These are phyloP conservation scores for Fusarium sp. DNA, from an alignment of 2,329 filamentous ascomycete species.

Conservation along the genomic window DNA sequence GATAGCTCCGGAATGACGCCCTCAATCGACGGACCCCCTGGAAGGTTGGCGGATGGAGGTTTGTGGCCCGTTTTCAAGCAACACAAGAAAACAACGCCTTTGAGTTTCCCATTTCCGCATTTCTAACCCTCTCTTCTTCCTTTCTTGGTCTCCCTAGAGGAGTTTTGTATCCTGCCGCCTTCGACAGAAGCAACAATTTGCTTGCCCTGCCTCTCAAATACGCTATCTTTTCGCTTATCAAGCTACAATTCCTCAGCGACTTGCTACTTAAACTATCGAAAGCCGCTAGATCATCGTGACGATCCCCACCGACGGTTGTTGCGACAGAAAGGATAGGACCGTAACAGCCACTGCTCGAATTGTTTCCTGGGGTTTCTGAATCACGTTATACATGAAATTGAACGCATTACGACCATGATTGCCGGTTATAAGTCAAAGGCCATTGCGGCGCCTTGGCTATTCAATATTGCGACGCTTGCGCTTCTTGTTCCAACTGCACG, in stretches of 20 bases:
- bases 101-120: conserved; percentile 21
- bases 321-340: conserved; percentile 12
- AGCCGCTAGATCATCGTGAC: conserved; percentile 33
- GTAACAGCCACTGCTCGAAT: neutral
- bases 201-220: conserved; percentile 37
- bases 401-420: conserved; percentile 40
- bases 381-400: neutral
- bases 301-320: conserved; percentile 33
- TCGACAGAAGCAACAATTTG: conserved; percentile 35
- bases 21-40: conserved; percentile 21
- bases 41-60: conserved; percentile 8
- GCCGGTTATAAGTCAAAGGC: conserved; percentile 24
- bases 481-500: conserved; percentile 44
- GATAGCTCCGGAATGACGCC: conserved; percentile 42
- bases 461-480: conserved; percentile 42
- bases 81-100: conserved; percentile 23
- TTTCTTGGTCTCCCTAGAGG: conserved; percentile 17
- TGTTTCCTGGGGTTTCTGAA: neutral
- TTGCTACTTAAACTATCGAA: conserved; percentile 17
- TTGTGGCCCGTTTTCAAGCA: conserved; percentile 8
- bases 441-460: conserved; percentile 32
- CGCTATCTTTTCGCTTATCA: conserved; percentile 38
- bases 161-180: conserved; percentile 10
- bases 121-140: conserved; percentile 5
- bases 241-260: conserved; percentile 1